phyloP scores from a whole-genome alignment of 352 stramenopile genomes.

The Peronospora farinosa region DNA sequence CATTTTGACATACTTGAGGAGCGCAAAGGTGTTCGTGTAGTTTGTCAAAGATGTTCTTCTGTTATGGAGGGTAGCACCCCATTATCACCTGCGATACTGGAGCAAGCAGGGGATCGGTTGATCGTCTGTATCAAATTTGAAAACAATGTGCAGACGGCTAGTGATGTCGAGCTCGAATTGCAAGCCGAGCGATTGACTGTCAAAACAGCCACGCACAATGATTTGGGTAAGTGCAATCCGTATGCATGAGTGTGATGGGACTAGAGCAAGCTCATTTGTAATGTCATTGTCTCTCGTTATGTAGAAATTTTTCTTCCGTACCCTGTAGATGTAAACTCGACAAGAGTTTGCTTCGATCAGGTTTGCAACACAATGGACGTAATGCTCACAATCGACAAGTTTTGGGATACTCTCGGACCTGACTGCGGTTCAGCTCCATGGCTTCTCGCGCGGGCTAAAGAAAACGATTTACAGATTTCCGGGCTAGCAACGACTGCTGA shows the following conservation, averaged over 20 bases:
- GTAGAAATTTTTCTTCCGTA: constrained; percentile 61
- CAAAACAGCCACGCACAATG: constrained; percentile 39
- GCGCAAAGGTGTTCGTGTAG: constrained; percentile 1
- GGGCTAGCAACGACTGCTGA: not conserved
- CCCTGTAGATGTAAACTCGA: constrained; percentile 34
- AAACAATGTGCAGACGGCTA: constrained; percentile 20
- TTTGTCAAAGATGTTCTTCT: constrained; percentile 31
- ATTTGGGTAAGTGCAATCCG: constrained; percentile 36
- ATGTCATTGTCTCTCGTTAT: constrained; percentile 10
- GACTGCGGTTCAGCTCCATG: constrained; percentile 64
- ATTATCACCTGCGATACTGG: constrained; percentile 42
- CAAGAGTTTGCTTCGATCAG: constrained; percentile 34
- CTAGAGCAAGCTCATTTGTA: not conserved
- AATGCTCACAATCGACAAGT: constrained; percentile 41
- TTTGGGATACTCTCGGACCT: constrained; percentile 32
- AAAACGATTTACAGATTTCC: constrained; percentile 11
- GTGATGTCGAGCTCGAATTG: constrained; percentile 47
- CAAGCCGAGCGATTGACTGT: constrained; percentile 42
- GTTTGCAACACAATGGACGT: constrained; percentile 36
- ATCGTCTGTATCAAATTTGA: constrained; percentile 38
- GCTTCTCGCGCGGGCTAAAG: constrained; percentile 42
- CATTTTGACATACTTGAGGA: constrained; percentile 43
- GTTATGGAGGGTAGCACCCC: constrained; percentile 32
- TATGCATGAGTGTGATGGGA: not conserved
- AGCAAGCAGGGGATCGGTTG: constrained; percentile 29